Evolutionary conservation across 2,329 filamentous ascomycete genomes (phyloP).

Genomic region (Ascosphaera pollenicola): DNA sequence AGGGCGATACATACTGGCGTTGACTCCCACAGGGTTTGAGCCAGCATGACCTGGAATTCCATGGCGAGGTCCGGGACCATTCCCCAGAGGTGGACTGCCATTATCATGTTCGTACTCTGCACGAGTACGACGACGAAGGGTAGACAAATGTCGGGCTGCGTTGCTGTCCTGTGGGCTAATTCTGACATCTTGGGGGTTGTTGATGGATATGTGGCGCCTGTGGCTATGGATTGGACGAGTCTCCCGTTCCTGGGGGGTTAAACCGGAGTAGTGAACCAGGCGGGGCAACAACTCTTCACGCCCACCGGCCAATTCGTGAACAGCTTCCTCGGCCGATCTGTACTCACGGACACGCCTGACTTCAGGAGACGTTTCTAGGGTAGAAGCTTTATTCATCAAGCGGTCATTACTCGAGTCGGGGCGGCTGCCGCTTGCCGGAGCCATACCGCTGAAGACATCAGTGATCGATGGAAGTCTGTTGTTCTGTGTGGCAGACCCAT

Average conservation of each 20-base stretch:
- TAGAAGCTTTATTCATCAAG: slow-evolving; percentile 7
- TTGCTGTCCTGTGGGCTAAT: slow-evolving; percentile 29
- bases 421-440: slow-evolving; percentile 34
- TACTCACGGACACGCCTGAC: slow-evolving; percentile 57
- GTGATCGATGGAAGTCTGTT: slow-evolving; percentile 86
- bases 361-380: slow-evolving; percentile 23
- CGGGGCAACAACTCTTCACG: slow-evolving; percentile 79
- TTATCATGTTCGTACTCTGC: slow-evolving; percentile 84
- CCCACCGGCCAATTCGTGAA: slow-evolving; percentile 75
- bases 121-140: slow-evolving; percentile 46
- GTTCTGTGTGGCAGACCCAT: slow-evolving; percentile 69
- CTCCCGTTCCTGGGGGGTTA: slow-evolving; percentile 10
- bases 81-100: slow-evolving; percentile 61
- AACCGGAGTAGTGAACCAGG: slow-evolving; percentile 78
- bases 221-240: slow-evolving; percentile 3
- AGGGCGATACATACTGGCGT: neutral
- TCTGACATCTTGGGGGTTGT: neutral
- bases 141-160: slow-evolving; percentile 23
- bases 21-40: neutral
- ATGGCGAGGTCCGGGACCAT: slow-evolving; percentile 33
- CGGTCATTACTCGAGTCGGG: slow-evolving; percentile 7
- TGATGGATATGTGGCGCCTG: slow-evolving; percentile 38
- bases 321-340: slow-evolving; percentile 86
- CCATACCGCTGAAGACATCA: slow-evolving; percentile 59
- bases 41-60: neutral